These are phyloP conservation scores for Boletus patriciae DNA, from an alignment of 768 basidiomycete genomes.

Conservation along the genomic window DNA sequence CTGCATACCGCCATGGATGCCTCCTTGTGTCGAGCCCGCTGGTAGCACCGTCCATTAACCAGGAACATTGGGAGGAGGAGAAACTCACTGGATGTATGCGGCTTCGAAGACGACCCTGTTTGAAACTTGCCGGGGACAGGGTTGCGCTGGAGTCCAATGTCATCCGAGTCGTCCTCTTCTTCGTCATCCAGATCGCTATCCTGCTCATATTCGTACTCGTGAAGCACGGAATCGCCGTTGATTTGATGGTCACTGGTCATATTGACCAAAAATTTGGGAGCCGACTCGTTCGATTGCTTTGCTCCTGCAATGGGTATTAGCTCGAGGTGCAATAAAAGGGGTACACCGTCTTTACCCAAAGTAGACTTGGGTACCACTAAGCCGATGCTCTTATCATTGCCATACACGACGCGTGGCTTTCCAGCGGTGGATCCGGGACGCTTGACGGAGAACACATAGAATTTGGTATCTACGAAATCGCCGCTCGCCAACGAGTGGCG, in stretches of 20 bases:
- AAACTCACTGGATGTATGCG: conserved; percentile 8
- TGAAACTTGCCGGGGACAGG: neutral
- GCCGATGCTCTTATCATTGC: conserved; percentile 18
- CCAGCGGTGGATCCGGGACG: conserved; percentile 10
- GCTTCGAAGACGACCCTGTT: conserved; percentile 1
- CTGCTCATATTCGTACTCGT: conserved; percentile 28
- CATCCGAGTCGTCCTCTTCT: neutral
- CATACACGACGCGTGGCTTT: conserved; percentile 28
- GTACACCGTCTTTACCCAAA: neutral
- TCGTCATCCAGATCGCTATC: conserved; percentile 35
- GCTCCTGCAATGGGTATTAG: conserved; percentile 8
- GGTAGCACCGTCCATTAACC: neutral
- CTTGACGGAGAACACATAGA: conserved; percentile 28
- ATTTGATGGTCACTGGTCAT: conserved; percentile 25
- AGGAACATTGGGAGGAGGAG: neutral
- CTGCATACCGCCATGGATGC: neutral
- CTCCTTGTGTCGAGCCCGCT: neutral
- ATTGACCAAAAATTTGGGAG: conserved; percentile 19
- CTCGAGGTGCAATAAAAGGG: neutral
- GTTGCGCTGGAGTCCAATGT: no score
- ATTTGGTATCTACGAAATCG: conserved; percentile 31
- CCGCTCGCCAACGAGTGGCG: conserved; percentile 26
- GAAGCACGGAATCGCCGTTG: conserved; percentile 20
- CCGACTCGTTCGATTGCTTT: conserved; percentile 1
- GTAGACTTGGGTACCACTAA: conserved; percentile 19